Conservation (phyloP, 257 asterid species). For the Solanum chaucha region DNA sequence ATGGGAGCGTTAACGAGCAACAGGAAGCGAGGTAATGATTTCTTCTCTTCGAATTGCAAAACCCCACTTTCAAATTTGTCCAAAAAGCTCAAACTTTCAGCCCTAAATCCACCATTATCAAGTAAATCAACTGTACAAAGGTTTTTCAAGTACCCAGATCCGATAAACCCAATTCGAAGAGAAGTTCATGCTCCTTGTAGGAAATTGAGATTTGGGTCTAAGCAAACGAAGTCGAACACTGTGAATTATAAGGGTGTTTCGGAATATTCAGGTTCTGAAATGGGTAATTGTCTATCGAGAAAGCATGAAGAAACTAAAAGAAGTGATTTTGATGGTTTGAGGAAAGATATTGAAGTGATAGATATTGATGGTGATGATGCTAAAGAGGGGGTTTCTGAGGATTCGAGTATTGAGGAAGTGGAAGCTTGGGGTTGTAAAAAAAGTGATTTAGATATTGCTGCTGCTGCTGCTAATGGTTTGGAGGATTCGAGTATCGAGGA, state of each 20-base stretch:
- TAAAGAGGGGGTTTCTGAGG: conserved; percentile 1
- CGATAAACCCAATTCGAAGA: conserved; percentile 13
- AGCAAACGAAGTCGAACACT: background rate
- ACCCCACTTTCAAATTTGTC: conserved; percentile 12
- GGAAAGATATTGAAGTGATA: conserved; percentile 29
- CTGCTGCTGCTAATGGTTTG: background rate
- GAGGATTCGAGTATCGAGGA: conserved; percentile 9
- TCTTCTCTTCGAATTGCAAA: conserved; percentile 9
- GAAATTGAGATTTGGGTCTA: conserved; percentile 9
- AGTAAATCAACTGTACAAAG: conserved; percentile 14
- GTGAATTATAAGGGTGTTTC: background rate
- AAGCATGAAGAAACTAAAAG: background rate
- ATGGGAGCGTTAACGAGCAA: conserved; percentile 55
- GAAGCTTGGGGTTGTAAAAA: conserved; percentile 7
- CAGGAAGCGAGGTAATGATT: conserved; percentile 45
- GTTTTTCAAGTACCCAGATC: conserved; percentile 37
- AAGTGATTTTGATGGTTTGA: conserved; percentile 10
- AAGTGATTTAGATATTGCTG: background rate
- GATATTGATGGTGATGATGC: conserved; percentile 24
- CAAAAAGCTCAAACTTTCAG: conserved; percentile 32
- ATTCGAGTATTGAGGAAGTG: conserved; percentile 23
- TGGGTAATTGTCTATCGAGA: background rate
- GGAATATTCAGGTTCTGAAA: background rate
- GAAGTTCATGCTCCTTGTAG: conserved; percentile 61
- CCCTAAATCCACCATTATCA: background rate